Conservation (phyloP, 2,329 filamentous ascomycete genomes). For the Penicillium nordicum region DNA sequence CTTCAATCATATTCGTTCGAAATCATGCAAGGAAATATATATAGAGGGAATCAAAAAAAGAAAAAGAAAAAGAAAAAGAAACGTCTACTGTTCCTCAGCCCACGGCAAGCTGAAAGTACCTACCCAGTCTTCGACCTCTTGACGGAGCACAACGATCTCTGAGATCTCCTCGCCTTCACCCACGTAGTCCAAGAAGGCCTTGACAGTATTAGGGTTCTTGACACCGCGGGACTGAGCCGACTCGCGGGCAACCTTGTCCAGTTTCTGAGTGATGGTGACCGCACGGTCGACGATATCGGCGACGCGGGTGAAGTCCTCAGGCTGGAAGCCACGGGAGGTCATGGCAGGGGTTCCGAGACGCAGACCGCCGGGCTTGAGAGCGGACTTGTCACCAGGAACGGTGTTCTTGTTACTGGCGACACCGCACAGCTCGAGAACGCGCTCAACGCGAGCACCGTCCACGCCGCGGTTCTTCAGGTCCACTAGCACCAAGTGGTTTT, state of each 20-base stretch:
- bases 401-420: conserved; percentile 99
- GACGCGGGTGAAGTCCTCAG: conserved; percentile 82
- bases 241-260: conserved; percentile 66
- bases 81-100: conserved; percentile 57
- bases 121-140: conserved; percentile 89
- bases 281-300: conserved; percentile 82
- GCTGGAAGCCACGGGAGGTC: conserved; percentile 90
- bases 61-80: conserved; percentile 4
- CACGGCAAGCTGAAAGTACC: conserved; percentile 84
- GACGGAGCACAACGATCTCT: conserved; percentile 79
- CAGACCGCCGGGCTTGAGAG: conserved; percentile 86
- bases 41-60: conserved; percentile 13
- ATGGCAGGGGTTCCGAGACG: conserved; percentile 95
- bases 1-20: conserved; percentile 26
- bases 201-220: conserved; percentile 96
- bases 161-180: conserved; percentile 72
- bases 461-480: conserved; percentile 84
- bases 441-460: conserved; percentile 89
- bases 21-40: conserved; percentile 21
- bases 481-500: conserved; percentile 95
- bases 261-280: conserved; percentile 71
- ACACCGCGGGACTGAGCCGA: conserved; percentile 78
- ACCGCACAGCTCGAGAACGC: conserved; percentile 84
- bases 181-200: conserved; percentile 94
- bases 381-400: conserved; percentile 90